These are phyloP conservation scores for Tagetes erecta DNA, from an alignment of 129 eudicot species.

Conservation along the genomic window DNA sequence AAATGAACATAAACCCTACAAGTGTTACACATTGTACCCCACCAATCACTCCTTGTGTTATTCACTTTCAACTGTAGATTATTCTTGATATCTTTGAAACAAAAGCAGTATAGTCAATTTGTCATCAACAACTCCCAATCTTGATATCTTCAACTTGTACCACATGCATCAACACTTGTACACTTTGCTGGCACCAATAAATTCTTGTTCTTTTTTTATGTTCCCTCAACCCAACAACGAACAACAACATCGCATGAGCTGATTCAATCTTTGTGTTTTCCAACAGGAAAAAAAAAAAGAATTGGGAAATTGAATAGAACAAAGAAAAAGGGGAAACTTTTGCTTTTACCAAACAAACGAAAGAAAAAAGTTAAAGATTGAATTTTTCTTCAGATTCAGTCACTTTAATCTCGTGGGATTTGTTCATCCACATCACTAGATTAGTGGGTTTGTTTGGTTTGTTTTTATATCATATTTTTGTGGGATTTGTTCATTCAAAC, in stretches of 20 bases:
- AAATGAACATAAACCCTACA: background rate
- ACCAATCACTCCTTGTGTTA: slow-evolving; percentile 26
- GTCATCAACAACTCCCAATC: slow-evolving; percentile 28
- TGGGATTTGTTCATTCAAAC: slow-evolving; percentile 40
- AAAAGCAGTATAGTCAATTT: slow-evolving; percentile 29
- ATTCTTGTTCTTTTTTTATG: slow-evolving; percentile 34
- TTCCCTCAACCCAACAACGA: slow-evolving; percentile 44
- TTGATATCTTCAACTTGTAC: slow-evolving; percentile 8
- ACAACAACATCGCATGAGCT: slow-evolving; percentile 44
- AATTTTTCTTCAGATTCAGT: slow-evolving; percentile 43
- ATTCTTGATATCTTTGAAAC: slow-evolving; percentile 20
- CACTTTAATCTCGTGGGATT: slow-evolving; percentile 41
- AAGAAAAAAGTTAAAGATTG: slow-evolving; percentile 44
- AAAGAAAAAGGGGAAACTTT: slow-evolving; percentile 42
- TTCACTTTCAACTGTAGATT: slow-evolving; percentile 25
- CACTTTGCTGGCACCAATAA: slow-evolving; percentile 42
- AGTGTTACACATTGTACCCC: slow-evolving; percentile 19
- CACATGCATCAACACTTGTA: slow-evolving; percentile 20
- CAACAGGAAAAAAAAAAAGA: slow-evolving; percentile 48
- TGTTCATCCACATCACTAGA: slow-evolving; percentile 37
- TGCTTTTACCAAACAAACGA: slow-evolving; percentile 50
- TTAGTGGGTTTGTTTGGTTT: slow-evolving; percentile 40
- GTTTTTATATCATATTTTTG: slow-evolving; percentile 8
- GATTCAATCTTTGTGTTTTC: slow-evolving; percentile 57
- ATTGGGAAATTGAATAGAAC: slow-evolving; percentile 33